Base-by-base conservation (phyloP, 441 rosid genomes). In the Populus trichocarpa region DNA sequence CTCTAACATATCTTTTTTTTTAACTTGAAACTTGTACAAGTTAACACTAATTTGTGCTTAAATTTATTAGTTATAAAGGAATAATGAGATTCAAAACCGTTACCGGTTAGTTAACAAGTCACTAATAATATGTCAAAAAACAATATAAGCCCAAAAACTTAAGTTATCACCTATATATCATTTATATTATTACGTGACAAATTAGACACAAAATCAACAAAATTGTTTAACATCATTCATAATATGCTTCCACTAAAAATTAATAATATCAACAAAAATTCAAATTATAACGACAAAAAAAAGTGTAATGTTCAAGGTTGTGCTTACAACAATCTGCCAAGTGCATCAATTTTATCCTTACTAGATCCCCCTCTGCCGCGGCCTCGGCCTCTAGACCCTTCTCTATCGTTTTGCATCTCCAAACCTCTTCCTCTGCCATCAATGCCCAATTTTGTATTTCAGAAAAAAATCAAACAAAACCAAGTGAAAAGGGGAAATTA, bases 291-390 rank as follows among this genome's bases (percentile, higher is more conserved):
- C 9, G 40, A 68, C 26, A 26, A 28, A 11, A n/a, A 33, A 18
- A 6, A 18, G 36, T 26, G 30, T n/a, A 25, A 75, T 4, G 3
- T 38, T 14, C 0, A 25, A 40, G 72, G 11, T 61, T 18, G 33
- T 40, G 73, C 91, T 92, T 84, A 92, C 99, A 95, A 73, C 8
- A 95, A 92, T 83, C 98, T 84, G 71, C 98, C 99, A 85, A 93
- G 96, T 12, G 96, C 92, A 85, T 93, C 93, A 67, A 92, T 86
- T 80, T 78, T 90, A 82, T 92, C 95, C 76, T 84, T 87, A 74
- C 88, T 81, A 18, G 87, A 78, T 33, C 89, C 84, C 8, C 84
- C 79, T 3, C 81, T 66, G 5, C 72, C 20, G 8, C 87, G 83
- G 20, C 87, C 86, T 38, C 83, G 82, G 18, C 94, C 95, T 30